Evolutionary conservation across 441 rosid species (phyloP).

Genomic region (Raphanus hybrid): DNA sequence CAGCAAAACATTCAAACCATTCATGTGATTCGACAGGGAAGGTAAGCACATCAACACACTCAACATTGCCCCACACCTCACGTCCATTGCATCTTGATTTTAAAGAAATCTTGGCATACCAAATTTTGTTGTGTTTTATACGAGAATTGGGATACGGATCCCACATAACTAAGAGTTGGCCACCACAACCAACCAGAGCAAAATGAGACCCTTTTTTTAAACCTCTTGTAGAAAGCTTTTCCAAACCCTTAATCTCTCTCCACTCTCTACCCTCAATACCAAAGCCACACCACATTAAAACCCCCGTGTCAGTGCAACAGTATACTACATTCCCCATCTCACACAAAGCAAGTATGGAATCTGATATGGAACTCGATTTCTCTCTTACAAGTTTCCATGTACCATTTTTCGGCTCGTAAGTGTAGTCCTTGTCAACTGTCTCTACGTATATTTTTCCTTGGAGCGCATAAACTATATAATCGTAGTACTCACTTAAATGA

Average conservation of each 20-base stretch:
- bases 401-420: constrained; percentile 47
- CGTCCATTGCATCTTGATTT: neutral
- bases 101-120: neutral
- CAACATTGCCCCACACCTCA: neutral
- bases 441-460: constrained; percentile 46
- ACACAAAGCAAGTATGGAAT: constrained; percentile 17
- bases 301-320: constrained; percentile 63
- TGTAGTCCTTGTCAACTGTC: constrained; percentile 19
- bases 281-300: constrained; percentile 37
- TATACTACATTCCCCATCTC: constrained; percentile 51
- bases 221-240: neutral
- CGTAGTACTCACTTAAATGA: too few species aligned
- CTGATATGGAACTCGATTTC: neutral
- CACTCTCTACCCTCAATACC: constrained; percentile 41
- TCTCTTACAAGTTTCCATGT: constrained; percentile 45
- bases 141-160: neutral
- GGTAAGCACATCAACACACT: too few species aligned
- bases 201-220: neutral
- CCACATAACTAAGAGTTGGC: neutral
- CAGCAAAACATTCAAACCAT: too few species aligned
- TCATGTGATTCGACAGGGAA: too few species aligned
- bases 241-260: constrained; percentile 56
- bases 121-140: neutral
- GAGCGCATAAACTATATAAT: neutral
- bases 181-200: neutral